A percentile compares a stretch with the other conserved stretches of the same genome.
Evolutionary conservation across 2,329 filamentous ascomycete genomes (phyloP).

Genomic region (Trichoderma brevicompactum): DNA sequence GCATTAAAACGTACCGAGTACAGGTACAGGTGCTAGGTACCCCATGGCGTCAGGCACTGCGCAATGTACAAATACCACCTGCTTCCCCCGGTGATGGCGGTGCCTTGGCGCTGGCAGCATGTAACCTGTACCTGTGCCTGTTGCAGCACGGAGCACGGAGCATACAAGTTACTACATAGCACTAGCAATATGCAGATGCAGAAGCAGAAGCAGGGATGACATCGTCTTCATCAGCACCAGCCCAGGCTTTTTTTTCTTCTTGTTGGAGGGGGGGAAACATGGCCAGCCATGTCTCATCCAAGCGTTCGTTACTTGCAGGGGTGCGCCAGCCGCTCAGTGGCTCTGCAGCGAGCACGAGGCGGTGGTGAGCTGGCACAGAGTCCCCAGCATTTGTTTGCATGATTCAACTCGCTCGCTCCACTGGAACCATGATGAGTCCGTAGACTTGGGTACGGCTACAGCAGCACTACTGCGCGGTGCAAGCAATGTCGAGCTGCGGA

Average conservation of each 20-base stretch:
- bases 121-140: too few relatives aligned
- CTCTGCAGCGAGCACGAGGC: conserved; percentile 27
- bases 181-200: conserved; percentile 3
- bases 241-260: neutral
- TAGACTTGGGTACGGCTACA: conserved; percentile 4
- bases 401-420: conserved; percentile 11
- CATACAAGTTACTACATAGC: neutral
- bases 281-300: conserved; percentile 16
- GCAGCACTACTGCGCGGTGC: too few relatives aligned
- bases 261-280: neutral
- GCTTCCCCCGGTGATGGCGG: too few relatives aligned
- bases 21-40: neutral
- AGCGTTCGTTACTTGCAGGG: conserved; percentile 24
- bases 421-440: conserved; percentile 6
- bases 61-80: neutral
- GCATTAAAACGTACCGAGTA: neutral
- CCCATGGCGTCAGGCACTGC: neutral
- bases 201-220: conserved; percentile 15
- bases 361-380: conserved; percentile 29
- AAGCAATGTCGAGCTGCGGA: too few relatives aligned
- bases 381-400: conserved; percentile 17
- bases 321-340: conserved; percentile 22
- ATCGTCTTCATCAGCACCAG: conserved; percentile 1
- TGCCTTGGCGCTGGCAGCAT: too few relatives aligned
- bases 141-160: neutral